These are phyloP conservation scores for Mucor indicus DNA, from an alignment of 371 early-diverging fungal genomes.

Conservation along the genomic window DNA sequence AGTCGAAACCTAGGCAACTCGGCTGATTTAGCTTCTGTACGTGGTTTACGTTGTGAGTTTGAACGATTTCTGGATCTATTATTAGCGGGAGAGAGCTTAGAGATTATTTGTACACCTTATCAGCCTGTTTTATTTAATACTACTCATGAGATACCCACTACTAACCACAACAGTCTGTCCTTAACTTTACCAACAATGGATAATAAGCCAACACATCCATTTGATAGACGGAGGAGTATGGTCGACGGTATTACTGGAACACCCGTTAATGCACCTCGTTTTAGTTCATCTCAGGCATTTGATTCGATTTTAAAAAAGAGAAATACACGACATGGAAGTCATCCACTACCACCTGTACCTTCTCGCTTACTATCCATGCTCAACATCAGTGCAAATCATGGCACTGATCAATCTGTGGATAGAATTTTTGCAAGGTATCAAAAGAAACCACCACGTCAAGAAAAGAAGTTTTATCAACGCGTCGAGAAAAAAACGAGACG, in stretches of 20 bases:
- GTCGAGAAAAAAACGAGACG: background rate
- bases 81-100: constrained; percentile 10
- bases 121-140: constrained; percentile 1
- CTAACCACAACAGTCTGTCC: too few relatives aligned
- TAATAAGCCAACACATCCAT: constrained; percentile 17
- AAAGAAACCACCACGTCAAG: constrained; percentile 1
- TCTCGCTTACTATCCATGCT: constrained; percentile 14
- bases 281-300: constrained; percentile 22
- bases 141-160: too few relatives aligned
- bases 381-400: constrained; percentile 9
- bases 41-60: constrained; percentile 77
- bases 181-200: too few relatives aligned
- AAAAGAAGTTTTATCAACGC: background rate
- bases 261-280: constrained; percentile 7
- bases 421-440: constrained; percentile 22
- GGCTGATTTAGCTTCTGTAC: constrained; percentile 73
- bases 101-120: constrained; percentile 10
- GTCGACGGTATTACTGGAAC: constrained; percentile 20
- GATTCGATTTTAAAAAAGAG: constrained; percentile 15
- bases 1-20: constrained; percentile 87
- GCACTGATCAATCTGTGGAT: constrained; percentile 18
- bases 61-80: constrained; percentile 60
- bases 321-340: constrained; percentile 25
- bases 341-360: constrained; percentile 20
- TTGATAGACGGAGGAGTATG: constrained; percentile 26